Evolutionary conservation across 495 filamentous ascomycete genomes (phyloP), one percentile per base, ranked within the genome.

Genomic region (Talaromyces nanjingensis): DNA sequence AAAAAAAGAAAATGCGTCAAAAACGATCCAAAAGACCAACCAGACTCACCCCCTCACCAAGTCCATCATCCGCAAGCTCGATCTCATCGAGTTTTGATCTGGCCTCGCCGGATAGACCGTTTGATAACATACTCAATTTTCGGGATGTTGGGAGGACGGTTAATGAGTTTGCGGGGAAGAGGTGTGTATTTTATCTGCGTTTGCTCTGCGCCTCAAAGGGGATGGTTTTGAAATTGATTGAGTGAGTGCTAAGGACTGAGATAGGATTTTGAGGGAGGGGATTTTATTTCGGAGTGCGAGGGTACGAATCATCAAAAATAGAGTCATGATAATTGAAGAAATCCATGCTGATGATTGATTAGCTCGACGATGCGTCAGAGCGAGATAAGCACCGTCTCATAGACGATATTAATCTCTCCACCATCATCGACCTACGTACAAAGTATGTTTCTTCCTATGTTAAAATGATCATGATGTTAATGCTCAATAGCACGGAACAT

Each of bases 131-230:
- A 65, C 78, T 90, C 72, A 94, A 96, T 71, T 93, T 96, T 74
- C 86, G 92, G 39, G 91, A 96, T 81, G 88, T 94, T 62, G 91
- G 87, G n/a, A 76, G 80, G 62, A 86, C 85, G 12, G 78, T 93
- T 63, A 94, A 94, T 64, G 72, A 78, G 24, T 79, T 81, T 49
- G 67, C 80, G 20, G 81, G 81, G 3, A 72, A 74, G 53, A 78
- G 79, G 87, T 88, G 75, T 68, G 79, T 65, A 24, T 33, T 39
- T 5, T 27, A 27, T 27, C 27, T 39, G 12, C 20, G 22, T 53
- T 20, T 27, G 11, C 7, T 56, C 27, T 9, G 8, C 33, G 33
- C 9, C 12, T 56, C 20, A 16, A 27, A 27, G 4, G 22, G 22
- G 27, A 27, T 27, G 27, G 12, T 8, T n/a, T 52, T 3, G 4